Conservation (phyloP, 805 yeast genomes). For the Monosporozyma aerobia region DNA sequence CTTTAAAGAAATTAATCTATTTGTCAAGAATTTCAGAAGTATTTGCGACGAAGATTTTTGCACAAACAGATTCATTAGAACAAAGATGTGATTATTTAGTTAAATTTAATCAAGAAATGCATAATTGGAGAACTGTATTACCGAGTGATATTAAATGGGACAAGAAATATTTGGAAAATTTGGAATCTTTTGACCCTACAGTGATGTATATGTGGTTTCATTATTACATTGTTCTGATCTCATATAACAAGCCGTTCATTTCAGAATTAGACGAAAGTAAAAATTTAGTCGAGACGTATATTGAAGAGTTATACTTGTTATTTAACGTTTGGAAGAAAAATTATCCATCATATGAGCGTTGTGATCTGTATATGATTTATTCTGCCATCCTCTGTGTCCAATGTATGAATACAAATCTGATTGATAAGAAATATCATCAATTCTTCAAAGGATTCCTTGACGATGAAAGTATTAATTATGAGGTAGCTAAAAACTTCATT, state of each 20-base stretch:
- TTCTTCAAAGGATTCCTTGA: slow-evolving; percentile 16
- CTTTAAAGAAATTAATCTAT: slow-evolving; percentile 34
- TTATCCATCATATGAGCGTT: slow-evolving; percentile 15
- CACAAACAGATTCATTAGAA: slow-evolving; percentile 21
- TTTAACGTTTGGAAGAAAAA: slow-evolving; percentile 15
- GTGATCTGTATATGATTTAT: slow-evolving; percentile 23
- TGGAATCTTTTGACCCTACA: slow-evolving; percentile 40
- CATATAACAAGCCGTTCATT: slow-evolving; percentile 49
- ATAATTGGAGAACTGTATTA: slow-evolving; percentile 38
- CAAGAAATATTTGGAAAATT: slow-evolving; percentile 26
- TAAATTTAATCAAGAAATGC: slow-evolving; percentile 38
- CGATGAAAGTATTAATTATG: slow-evolving; percentile 19
- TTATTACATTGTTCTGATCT: slow-evolving; percentile 45
- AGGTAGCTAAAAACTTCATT: slow-evolving; percentile 21
- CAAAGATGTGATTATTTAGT: slow-evolving; percentile 30
- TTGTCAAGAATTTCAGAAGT: slow-evolving; percentile 29
- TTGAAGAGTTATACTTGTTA: slow-evolving; percentile 18
- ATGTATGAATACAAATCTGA: slow-evolving; percentile 20
- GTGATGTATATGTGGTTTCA: slow-evolving; percentile 40
- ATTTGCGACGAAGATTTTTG: slow-evolving; percentile 22
- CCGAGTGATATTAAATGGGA: slow-evolving; percentile 41
- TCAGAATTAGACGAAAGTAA: slow-evolving; percentile 16
- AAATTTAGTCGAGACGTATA: slow-evolving; percentile 16
- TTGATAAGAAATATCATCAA: slow-evolving; percentile 9
- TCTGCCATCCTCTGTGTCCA: slow-evolving; percentile 22